A percentile compares a stretch with the other conserved stretches of the same genome.
These are phyloP conservation scores for Debaryomycetaceae sp. DNA, from an alignment of 1,139 yeast genomes.

Conservation along the genomic window DNA sequence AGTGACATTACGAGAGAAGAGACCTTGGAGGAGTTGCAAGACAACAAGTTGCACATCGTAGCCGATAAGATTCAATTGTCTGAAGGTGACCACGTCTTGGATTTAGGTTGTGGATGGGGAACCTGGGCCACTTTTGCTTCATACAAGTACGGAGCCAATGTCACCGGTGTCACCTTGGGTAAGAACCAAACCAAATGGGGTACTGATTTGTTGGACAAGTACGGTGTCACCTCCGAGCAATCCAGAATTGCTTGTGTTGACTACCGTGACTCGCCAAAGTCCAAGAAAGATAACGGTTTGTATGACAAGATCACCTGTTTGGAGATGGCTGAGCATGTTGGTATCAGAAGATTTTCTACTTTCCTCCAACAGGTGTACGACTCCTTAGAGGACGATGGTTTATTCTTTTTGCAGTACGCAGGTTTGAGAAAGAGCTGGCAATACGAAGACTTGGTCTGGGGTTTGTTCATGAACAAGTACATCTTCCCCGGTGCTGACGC, in stretches of 20 bases:
- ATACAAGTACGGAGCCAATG: conserved; percentile 77
- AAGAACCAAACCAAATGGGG: conserved; percentile 93
- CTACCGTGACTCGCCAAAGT: conserved; percentile 86
- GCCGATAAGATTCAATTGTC: conserved; percentile 81
- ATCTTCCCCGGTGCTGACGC: conserved; percentile 98
- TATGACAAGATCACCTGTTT: conserved; percentile 87
- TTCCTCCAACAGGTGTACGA: conserved; percentile 80
- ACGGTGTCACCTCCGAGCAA: conserved; percentile 68
- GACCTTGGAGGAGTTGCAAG: conserved; percentile 83
- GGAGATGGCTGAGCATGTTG: conserved; percentile 97
- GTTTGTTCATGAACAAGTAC: conserved; percentile 93
- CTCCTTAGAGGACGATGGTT: conserved; percentile 88
- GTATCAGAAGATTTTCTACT: conserved; percentile 75
- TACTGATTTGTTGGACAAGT: conserved; percentile 61
- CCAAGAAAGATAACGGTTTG: conserved; percentile 53
- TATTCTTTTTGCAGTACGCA: conserved; percentile 83
- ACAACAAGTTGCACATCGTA: conserved; percentile 81
- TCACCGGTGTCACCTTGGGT: conserved; percentile 88
- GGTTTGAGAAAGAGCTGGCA: conserved; percentile 94
- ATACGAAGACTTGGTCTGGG: conserved; percentile 92
- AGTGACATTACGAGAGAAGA: conserved; percentile 70
- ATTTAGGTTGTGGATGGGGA: conserved; percentile 97
- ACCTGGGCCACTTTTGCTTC: conserved; percentile 85
- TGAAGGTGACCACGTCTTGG: conserved; percentile 72
- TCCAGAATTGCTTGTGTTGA: conserved; percentile 78